Base-by-base conservation (phyloP, 2,329 filamentous ascomycete species). In the Diplodia scrobiculata region DNA sequence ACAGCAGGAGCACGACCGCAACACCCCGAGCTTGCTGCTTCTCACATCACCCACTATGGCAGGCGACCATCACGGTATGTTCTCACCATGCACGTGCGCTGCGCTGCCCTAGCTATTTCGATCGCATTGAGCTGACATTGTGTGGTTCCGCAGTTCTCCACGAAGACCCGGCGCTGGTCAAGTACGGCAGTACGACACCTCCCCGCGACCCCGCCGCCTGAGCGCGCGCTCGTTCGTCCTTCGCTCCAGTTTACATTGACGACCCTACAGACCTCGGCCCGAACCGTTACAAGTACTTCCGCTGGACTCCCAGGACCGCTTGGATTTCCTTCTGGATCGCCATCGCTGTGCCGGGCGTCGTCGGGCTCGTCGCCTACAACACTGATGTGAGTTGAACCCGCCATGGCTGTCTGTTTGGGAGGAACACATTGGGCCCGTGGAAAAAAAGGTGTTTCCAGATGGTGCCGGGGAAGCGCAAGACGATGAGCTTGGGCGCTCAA, bases 271-370 rank as follows among this genome's bases (percentile, higher is more conserved):
- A 90, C 78, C 91, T 97, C 87, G 87, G 85, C 74, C 83, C 86
- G 74, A 92, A 91, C 83, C 90, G 95, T 71, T 89, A 93, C 86
- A 92, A 92, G 81, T 97, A 91, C 86, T 99, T 98, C 86, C 87
- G 92, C 79, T 98, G 92, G 91, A 98, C 90, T 41, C 86, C 87
- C 63, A 85, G 90, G 74, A 96, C 92, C 53, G 92, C 91, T 34
- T 87, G 86, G 81, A 79, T 97, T 74, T 88, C 89, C 4, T 87
- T 97, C 76, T 83, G 89, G 70, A 97, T 94, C 79, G 85, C 90
- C 67, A 81, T 88, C 38, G 81, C 89, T 64, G 85, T 97, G 51
- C 95, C 95, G 7, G 78, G 81, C 48, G 82, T 90, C 66, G 73
- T 96, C 71, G 88, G 88, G 54, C 88, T 88, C 75, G 75, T 91